phyloP scores from a whole-genome alignment of 1,139 yeast genomes.

The Protomyces macrosporus region DNA sequence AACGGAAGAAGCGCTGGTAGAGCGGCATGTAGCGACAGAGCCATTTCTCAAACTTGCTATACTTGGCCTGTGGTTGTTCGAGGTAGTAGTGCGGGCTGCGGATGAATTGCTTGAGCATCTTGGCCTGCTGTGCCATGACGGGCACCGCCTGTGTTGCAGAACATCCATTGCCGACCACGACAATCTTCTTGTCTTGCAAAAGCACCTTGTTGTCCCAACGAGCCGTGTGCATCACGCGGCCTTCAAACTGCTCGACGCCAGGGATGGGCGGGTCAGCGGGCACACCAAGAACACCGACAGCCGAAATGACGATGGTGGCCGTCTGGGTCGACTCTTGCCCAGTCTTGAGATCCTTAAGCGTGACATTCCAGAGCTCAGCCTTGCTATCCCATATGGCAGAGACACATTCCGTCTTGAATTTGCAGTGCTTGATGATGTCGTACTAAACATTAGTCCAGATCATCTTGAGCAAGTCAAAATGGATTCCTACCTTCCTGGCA shows the following conservation, averaged over 20 bases:
- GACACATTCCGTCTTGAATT: neutral
- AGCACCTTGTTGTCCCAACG: constrained; percentile 34
- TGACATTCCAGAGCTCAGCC: constrained; percentile 32
- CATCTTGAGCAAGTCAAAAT: constrained; percentile 30
- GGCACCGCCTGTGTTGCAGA: constrained; percentile 36
- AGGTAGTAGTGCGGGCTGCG: constrained; percentile 3
- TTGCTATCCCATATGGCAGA: constrained; percentile 33
- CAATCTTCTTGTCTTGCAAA: constrained; percentile 33
- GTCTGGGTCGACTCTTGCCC: constrained; percentile 26
- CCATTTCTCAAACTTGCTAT: neutral
- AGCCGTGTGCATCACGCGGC: constrained; percentile 34
- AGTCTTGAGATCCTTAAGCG: constrained; percentile 28
- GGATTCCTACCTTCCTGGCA: constrained; percentile 32
- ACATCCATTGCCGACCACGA: constrained; percentile 36
- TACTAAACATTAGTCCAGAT: constrained; percentile 21
- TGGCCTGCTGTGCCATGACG: neutral
- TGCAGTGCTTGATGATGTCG: neutral
- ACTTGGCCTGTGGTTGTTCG: neutral
- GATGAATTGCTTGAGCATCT: constrained; percentile 1
- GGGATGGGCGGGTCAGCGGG: constrained; percentile 33
- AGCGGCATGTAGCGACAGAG: neutral
- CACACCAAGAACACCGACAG: constrained; percentile 33
- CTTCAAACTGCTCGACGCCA: constrained; percentile 34
- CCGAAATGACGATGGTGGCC: constrained; percentile 28
- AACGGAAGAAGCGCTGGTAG: neutral